Base-by-base conservation (phyloP, 495 filamentous ascomycete species). In the Poronia punctata region DNA sequence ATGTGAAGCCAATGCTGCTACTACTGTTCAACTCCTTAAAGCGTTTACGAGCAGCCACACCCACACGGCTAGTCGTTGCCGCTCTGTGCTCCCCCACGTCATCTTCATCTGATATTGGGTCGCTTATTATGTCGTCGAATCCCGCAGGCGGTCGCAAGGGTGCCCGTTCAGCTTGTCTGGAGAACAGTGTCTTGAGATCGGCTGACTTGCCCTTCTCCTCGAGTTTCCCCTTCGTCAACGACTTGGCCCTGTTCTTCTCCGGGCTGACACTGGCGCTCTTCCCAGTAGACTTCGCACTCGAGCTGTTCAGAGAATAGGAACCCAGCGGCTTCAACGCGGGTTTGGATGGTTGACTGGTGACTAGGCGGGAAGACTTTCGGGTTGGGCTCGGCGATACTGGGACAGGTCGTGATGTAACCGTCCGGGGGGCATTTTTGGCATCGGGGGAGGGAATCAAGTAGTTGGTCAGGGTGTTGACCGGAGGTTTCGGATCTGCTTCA, bases 141-240 rank as follows among this genome's bases (percentile, higher is more conserved):
- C 57, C 45, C 31, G 40, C 56, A 3, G 49, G 39, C 12, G 44
- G 45, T 20, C 44, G 48, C 1, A 53, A 38, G 33, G 61, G 50
- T 3, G 53, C 60, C 17, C 61, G 57, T 43, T 74, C 65, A 4
- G 68, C 66, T 45, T 76, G 72, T 40, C 57, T 72, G 17, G 71
- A 73, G 41, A 78, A 78, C 40, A 78, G 58, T 21, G 70, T 59
- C 38, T 65, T 41, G 7, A 78, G 60, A 50, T 78, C 65, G 1
- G 60, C 68, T 6, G 62, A 64, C 43, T 67, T 67, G 1, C 58
- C 65, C 38, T 64, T 68, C 33, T 67, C 66, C 22, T 64, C 61
- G 7, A 46, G 42, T 32, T 52, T 62, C 5, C 49, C 54, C 36
- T 59, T 65, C 9, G 37, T 7, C n/a, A 42, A 34, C 2, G 44